Conservation (phyloP, 129 eudicot genomes). For the Lonicera japonica region DNA sequence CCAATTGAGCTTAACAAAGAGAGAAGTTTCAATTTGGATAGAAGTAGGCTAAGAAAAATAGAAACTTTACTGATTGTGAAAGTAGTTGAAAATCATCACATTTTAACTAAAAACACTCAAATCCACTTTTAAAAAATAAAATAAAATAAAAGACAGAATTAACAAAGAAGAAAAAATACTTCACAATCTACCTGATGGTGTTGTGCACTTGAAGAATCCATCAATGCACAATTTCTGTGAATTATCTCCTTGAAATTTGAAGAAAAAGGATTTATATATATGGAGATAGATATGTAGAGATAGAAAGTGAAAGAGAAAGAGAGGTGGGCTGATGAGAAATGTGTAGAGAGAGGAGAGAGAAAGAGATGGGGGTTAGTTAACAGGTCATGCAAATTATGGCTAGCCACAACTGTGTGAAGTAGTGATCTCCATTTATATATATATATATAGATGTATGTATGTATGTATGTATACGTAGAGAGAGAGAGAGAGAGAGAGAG, state of each 20-base stretch:
- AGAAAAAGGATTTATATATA: neutral
- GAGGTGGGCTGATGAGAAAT: neutral
- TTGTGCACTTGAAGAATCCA: conserved; percentile 53
- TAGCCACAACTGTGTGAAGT: neutral
- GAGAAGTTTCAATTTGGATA: neutral
- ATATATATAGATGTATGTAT: conserved; percentile 17
- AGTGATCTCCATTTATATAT: conserved; percentile 23
- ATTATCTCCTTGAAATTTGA: neutral
- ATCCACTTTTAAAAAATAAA: neutral
- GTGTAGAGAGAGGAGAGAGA: conserved; percentile 16
- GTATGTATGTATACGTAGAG: conserved; percentile 2
- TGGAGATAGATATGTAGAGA: conserved; percentile 7
- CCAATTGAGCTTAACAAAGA: neutral
- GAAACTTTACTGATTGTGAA: neutral
- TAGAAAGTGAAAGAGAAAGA: conserved; percentile 12
- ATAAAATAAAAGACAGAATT: neutral
- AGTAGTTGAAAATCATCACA: neutral
- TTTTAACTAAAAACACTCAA: neutral
- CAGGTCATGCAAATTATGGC: conserved; percentile 28
- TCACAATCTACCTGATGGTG: conserved; percentile 41
- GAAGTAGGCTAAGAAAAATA: neutral
- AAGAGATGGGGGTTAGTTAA: conserved; percentile 15
- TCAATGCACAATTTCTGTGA: conserved; percentile 16
- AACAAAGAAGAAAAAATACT: neutral
- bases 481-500: conserved; percentile 23